Base-by-base conservation (phyloP, 495 filamentous ascomycete species). In the Annulohypoxylon maeteangense region DNA sequence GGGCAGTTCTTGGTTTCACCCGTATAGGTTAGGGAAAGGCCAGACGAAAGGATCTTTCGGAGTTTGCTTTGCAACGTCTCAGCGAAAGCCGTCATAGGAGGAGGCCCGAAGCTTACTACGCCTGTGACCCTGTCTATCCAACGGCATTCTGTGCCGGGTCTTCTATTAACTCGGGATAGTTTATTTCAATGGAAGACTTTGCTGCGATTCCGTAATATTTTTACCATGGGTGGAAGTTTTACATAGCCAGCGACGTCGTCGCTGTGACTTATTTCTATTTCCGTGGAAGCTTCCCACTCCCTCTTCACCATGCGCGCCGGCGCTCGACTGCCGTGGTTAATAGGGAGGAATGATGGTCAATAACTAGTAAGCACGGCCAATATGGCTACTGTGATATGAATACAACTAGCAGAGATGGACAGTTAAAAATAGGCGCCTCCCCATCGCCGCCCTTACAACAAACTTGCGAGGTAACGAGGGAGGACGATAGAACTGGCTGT, bases 41-140 rank as follows among this genome's bases (percentile, higher is more conserved):
- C 16, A 12, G 32, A 63, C 53, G 31, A 51, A 51, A 50, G 54
- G 20, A 50, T 38, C 20, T 29, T 36, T 59, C 50, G 44, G 12
- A 14, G 32, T 63, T 54, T 44, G 44, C 11, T 63, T 54, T 44
- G 44, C 11, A 56, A 32, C 44, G 51, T 64, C 64, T 31, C 54
- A 50, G 48, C 55, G 57, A 69, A 48, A 51, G 34, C 53, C 34
- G 54, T 29, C 53, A n/a, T 54, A 48, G 36, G 47, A 61, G 47
- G 65, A 60, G 40, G 54, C 31, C 53, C 23, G 31, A 53, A 42
- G 70, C 70, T 73, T 73, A 73, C 70, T 73, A 66, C 42, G 44
- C 61, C 44, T 53, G 60, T 25, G 54, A 62, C 60, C 54, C 31
- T 44, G 16, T 32, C 22, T 14, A 5, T 40, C 59, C 40, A 55